phyloP scores from a whole-genome alignment of 169 alveolate genomes.

The Blepharisma undulans region DNA sequence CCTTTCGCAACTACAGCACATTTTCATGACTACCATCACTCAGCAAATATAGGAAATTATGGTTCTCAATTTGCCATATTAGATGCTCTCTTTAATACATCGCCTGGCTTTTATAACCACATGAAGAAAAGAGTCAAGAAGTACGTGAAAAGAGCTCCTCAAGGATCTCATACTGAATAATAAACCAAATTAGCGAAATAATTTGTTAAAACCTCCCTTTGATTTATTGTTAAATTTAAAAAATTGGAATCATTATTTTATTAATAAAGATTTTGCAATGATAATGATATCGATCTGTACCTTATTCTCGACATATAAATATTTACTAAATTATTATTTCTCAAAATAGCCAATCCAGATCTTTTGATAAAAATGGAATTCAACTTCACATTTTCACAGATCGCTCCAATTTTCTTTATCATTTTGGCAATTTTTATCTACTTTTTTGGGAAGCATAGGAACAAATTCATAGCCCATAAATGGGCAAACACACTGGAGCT shows the following conservation, averaged over 20 bases:
- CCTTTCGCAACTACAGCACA: constrained; percentile 44
- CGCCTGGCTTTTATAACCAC: not conserved
- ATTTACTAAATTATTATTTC: too few relatives aligned
- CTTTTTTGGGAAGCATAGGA: not conserved
- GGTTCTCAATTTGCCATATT: constrained; percentile 53
- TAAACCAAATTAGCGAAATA: not conserved
- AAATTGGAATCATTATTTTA: too few relatives aligned
- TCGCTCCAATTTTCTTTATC: not conserved
- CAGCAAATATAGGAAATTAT: constrained; percentile 62
- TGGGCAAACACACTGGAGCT: not conserved
- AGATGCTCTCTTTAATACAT: constrained; percentile 47
- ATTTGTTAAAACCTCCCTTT: not conserved
- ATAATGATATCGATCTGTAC: too few relatives aligned
- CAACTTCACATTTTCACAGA: not conserved
- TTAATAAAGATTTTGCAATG: too few relatives aligned
- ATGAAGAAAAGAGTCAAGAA: not conserved
- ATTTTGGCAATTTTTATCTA: not conserved
- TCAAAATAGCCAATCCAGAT: not conserved
- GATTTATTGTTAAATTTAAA: not conserved
- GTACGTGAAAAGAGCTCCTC: not conserved
- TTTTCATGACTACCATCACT: constrained; percentile 52
- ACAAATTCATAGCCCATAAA: not conserved
- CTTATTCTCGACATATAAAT: not conserved
- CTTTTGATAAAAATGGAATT: not conserved
- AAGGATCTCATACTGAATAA: not conserved